A percentile compares a stretch with the other conserved stretches of the same genome.
Conservation (phyloP, 2,329 filamentous ascomycete genomes). For the Amylocarpus encephaloides region DNA sequence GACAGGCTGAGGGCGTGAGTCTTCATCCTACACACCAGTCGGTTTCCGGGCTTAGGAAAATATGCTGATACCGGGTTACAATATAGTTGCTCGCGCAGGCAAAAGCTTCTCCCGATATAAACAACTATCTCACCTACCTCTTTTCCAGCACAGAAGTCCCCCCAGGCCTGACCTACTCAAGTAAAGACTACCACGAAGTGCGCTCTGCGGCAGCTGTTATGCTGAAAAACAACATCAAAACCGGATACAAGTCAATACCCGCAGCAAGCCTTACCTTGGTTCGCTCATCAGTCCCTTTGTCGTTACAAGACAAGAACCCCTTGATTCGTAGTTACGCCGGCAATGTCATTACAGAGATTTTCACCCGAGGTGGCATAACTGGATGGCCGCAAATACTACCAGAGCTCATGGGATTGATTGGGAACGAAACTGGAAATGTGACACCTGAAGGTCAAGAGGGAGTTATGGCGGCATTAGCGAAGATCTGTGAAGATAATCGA, state of each 20-base stretch:
- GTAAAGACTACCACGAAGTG: slow-evolving; percentile 64
- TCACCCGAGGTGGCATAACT: slow-evolving; percentile 76
- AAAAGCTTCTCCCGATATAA: slow-evolving; percentile 82
- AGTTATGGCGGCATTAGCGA: slow-evolving; percentile 84
- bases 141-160: slow-evolving; percentile 66
- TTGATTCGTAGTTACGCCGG: slow-evolving; percentile 87
- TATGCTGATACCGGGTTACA: slow-evolving; percentile 8
- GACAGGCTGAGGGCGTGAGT: slow-evolving; percentile 81
- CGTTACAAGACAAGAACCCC: slow-evolving; percentile 71
- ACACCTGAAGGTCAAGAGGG: slow-evolving; percentile 76
- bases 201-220: slow-evolving; percentile 86
- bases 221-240: slow-evolving; percentile 87
- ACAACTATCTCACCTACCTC: slow-evolving; percentile 93
- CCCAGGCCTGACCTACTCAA: slow-evolving; percentile 50
- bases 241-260: slow-evolving; percentile 68
- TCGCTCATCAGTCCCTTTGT: slow-evolving; percentile 69
- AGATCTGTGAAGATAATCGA: slow-evolving; percentile 95
- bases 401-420: slow-evolving; percentile 71
- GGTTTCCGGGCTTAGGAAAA: neutral
- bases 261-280: slow-evolving; percentile 69
- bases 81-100: slow-evolving; percentile 86
- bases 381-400: slow-evolving; percentile 88
- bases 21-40: slow-evolving; percentile 1
- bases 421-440: slow-evolving; percentile 63
- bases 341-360: slow-evolving; percentile 88